phyloP scores from a whole-genome alignment of 805 yeast species.

The Candida odintsovae region DNA sequence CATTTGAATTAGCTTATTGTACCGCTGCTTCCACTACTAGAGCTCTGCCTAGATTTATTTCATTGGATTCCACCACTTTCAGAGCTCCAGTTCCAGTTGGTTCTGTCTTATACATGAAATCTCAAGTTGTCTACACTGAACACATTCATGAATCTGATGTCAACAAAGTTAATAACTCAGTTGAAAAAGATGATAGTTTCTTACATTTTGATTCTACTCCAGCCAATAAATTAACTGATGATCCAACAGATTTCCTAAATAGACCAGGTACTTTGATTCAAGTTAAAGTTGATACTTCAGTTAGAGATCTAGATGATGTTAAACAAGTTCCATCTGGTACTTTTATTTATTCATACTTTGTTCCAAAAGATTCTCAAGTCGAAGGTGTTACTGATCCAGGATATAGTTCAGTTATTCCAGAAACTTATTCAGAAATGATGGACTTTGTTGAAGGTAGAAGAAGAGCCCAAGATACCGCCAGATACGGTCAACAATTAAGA shows the following conservation, averaged over 20 bases:
- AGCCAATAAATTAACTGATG: slow-evolving; percentile 47
- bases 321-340: slow-evolving; percentile 72
- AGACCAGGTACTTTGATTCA: slow-evolving; percentile 86
- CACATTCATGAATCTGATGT: slow-evolving; percentile 46
- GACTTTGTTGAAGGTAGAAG: slow-evolving; percentile 86
- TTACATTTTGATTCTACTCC: slow-evolving; percentile 50
- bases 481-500: slow-evolving; percentile 43
- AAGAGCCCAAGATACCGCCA: slow-evolving; percentile 78
- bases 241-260: slow-evolving; percentile 52
- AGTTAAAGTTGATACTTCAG: slow-evolving; percentile 81
- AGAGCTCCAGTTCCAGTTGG: slow-evolving; percentile 96
- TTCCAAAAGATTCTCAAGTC: slow-evolving; percentile 49
- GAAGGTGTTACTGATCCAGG: slow-evolving; percentile 38
- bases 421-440: slow-evolving; percentile 89
- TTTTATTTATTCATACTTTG: slow-evolving; percentile 85
- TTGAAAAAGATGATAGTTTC: slow-evolving; percentile 21
- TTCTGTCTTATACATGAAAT: slow-evolving; percentile 75
- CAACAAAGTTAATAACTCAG: slow-evolving; percentile 1
- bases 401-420: slow-evolving; percentile 76
- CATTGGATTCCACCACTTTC: slow-evolving; percentile 87
- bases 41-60: slow-evolving; percentile 82
- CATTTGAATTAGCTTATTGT: slow-evolving; percentile 91
- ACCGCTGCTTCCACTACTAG: slow-evolving; percentile 85
- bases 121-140: slow-evolving; percentile 82
- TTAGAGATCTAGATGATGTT: slow-evolving; percentile 59